Base-by-base conservation (phyloP, 352 stramenopile genomes). In the Aphanomyces astaci region DNA sequence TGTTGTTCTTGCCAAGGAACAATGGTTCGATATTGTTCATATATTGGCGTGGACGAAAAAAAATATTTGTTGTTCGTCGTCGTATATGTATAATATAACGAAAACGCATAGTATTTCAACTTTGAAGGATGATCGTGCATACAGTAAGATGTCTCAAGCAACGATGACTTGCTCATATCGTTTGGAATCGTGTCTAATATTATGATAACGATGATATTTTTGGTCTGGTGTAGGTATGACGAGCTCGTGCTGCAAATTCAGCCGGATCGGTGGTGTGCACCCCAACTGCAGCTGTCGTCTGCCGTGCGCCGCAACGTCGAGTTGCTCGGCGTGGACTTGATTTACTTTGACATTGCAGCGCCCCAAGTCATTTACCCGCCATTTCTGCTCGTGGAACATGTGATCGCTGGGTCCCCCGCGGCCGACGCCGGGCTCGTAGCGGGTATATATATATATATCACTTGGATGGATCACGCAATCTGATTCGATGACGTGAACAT, bases 221-320 rank as follows among this genome's bases (percentile, higher is more conserved):
- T 43, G 36, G 7, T 43, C 15, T 43, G 7, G 25, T 13, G 13
- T 68, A 68, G 62, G 19, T 68, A 60, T 22, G 39, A 51, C n/a
- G 30, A 68, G 3, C 56, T 68, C 32, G 2, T 39, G 28, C 51
- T 68, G 40, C 25, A 32, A 25, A 68, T 68, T 24, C 19, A 28
- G 30, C 62, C 62, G 11, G 62, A 68, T 10, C 62, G 62, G 7
- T 68, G 62, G 62, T 68, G 62, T 27, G 46, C 13, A 13, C 62
- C 30, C 15, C 62, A 68, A 27, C 24, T 59, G 22, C 62, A 68
- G 3, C 45, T 68, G 31, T 33, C 3, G 3, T 22, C 62, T 5
- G 28, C 32, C 11, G 62, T 59, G 11, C 62, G 62, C 11, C 62
- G 62, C 2, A 56, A 59, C 24, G 24, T 68, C 25, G 62, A 68